A percentile compares a stretch with the other conserved stretches of the same genome.
Conservation (phyloP, 2,329 filamentous ascomycete species). For the Aspergillus sp. region DNA sequence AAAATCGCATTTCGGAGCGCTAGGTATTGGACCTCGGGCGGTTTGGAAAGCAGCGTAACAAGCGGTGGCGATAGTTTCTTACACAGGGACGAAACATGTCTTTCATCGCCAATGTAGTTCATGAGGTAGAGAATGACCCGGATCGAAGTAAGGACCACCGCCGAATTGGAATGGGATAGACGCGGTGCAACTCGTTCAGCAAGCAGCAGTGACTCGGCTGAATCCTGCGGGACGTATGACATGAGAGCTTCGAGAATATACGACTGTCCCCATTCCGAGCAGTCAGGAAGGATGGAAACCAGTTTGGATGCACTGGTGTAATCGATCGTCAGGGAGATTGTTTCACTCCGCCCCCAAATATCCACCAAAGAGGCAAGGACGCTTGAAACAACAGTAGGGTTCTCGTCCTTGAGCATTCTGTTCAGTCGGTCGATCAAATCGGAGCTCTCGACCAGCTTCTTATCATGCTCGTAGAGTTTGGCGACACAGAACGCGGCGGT, state of each 20-base stretch:
- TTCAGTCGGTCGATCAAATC: slow-evolving; percentile 91
- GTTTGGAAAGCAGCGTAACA: slow-evolving; percentile 90
- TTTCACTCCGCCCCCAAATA: slow-evolving; percentile 96
- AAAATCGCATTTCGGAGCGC: slow-evolving; percentile 87
- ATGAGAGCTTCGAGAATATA: slow-evolving; percentile 97
- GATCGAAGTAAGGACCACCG: slow-evolving; percentile 92
- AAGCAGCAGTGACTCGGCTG: slow-evolving; percentile 74
- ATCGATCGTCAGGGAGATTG: slow-evolving; percentile 96
- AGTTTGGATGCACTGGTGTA: slow-evolving; percentile 97
- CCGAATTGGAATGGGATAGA: slow-evolving; percentile 91
- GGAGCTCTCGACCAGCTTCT: slow-evolving; percentile 76
- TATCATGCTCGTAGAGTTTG: slow-evolving; percentile 95
- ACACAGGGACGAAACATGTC: slow-evolving; percentile 76
- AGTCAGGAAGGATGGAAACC: slow-evolving; percentile 90
- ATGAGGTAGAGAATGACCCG: slow-evolving; percentile 94
- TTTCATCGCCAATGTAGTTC: slow-evolving; percentile 95
- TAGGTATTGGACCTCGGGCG: slow-evolving; percentile 95
- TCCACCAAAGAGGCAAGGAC: slow-evolving; percentile 87
- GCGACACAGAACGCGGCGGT: slow-evolving; percentile 94
- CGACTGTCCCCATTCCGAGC: slow-evolving; percentile 98
- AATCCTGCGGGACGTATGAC: slow-evolving; percentile 93
- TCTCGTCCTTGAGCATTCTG: slow-evolving; percentile 82
- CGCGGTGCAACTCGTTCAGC: slow-evolving; percentile 93
- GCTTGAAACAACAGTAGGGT: slow-evolving; percentile 93
- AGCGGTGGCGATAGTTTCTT: slow-evolving; percentile 90